These are phyloP conservation scores for Rhododendron simsii DNA, from an alignment of 148 eudicot species.

Conservation along the genomic window DNA sequence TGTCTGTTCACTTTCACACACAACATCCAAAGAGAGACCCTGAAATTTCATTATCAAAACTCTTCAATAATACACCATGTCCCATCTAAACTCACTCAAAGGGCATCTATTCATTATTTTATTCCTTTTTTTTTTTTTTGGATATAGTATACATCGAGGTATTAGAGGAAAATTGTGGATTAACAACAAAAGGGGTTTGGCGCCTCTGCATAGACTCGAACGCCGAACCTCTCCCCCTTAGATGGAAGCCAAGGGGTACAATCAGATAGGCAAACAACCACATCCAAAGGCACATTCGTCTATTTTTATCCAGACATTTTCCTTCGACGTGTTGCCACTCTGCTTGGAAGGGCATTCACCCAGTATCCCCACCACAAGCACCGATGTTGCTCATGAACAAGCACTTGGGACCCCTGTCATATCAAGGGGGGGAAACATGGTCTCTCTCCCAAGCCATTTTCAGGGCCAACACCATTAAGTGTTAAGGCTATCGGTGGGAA, in stretches of 20 bases:
- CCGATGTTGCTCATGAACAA: background rate
- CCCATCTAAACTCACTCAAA: background rate
- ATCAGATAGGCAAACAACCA: background rate
- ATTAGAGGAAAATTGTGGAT: background rate
- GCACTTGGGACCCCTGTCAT: conserved; percentile 7
- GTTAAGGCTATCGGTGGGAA: background rate
- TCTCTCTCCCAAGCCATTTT: background rate
- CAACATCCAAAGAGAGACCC: background rate
- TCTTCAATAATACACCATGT: background rate
- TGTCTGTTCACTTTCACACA: background rate
- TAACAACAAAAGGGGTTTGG: background rate
- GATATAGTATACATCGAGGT: too few species aligned
- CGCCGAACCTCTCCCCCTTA: too few species aligned
- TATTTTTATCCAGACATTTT: background rate
- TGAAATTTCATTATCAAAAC: background rate
- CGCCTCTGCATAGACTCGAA: background rate
- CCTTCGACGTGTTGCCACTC: background rate
- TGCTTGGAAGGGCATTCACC: background rate
- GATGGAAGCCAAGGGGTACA: background rate
- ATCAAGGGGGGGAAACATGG: too few species aligned
- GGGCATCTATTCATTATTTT: background rate
- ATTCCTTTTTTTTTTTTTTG: too few species aligned
- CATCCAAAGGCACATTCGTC: background rate
- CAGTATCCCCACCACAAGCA: background rate
- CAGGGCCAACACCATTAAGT: background rate